Base-by-base conservation (phyloP, 2,329 filamentous ascomycete genomes). In the Xylariales sp. region DNA sequence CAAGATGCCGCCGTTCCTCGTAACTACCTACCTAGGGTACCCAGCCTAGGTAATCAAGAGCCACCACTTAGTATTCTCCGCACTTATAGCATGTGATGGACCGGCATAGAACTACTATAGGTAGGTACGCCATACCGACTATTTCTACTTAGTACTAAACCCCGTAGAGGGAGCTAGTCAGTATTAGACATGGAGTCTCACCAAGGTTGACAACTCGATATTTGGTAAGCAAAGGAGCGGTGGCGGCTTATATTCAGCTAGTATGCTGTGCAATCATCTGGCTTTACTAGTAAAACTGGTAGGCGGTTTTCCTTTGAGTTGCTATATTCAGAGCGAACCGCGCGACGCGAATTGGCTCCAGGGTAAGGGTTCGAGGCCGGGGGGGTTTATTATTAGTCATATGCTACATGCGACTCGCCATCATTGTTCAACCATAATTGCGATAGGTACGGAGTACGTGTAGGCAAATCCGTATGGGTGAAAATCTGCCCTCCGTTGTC, bases 221-320 rank as follows among this genome's bases (percentile, higher is more conserved):
- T 53, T 57, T 48, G 41, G 28, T 65, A 58, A 41, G 55, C 30
- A 14, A 46, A 60, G 49, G 50, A 56, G 23, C 7, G 32, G 56
- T 34, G 32, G 46, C 64, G n/a, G 57, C 57, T 59, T 46, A 54
- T 45, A 39, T 10, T 39, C 8, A 2, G 6, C 8, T 39, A 39
- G 36, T 32, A 52, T 32, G 12, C 5, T 18, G 36, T 16, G 9
- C 39, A 50, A 52, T 49, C 46, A 36, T 16, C 45, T 39, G 18
- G 23, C 23, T 23, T 23, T 23, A 23, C 18, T 36, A 28, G 23
- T 57, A 8, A 5, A 9, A 18, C 23, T 28, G 30, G 12, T 45
- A 34, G 18, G 23, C 39, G 30, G 52, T 41, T 46, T 16, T 46
- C 10, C 16, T 58, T 48, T 0, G 43, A 43, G 7, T 36, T 23